Percentiles rank a stretch among this genome's conserved stretches.
These are phyloP conservation scores for Crithidia bombi DNA, from an alignment of 208 protist species.

Conservation along the genomic window DNA sequence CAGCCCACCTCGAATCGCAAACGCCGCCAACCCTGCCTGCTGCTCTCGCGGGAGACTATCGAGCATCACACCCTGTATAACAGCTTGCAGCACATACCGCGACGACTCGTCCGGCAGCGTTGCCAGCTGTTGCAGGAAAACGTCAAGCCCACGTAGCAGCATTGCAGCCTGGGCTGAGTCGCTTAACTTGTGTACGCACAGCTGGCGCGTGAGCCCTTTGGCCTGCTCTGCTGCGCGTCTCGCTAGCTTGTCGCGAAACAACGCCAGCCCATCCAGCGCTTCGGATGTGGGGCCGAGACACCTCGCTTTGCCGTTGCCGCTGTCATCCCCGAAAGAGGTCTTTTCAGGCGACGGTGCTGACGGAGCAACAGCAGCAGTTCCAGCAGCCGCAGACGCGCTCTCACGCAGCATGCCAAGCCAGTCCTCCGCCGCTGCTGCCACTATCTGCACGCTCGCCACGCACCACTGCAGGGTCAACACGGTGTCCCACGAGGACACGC, in stretches of 20 bases:
- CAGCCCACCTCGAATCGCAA: slow-evolving; percentile 16
- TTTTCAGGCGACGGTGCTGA: background rate
- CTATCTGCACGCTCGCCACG: slow-evolving; percentile 26
- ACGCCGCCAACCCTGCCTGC: slow-evolving; percentile 18
- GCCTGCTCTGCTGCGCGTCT: slow-evolving; percentile 26
- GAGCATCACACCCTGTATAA: slow-evolving; percentile 11
- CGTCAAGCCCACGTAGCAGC: slow-evolving; percentile 19
- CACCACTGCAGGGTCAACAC: slow-evolving; percentile 31
- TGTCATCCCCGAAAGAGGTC: background rate
- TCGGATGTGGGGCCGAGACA: slow-evolving; percentile 9
- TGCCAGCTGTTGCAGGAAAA: slow-evolving; percentile 13
- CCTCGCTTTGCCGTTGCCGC: background rate
- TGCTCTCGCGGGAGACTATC: slow-evolving; percentile 20
- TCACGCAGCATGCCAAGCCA: slow-evolving; percentile 44
- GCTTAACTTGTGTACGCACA: slow-evolving; percentile 14
- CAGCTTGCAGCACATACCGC: slow-evolving; percentile 20
- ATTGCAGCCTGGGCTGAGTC: slow-evolving; percentile 5
- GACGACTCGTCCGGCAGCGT: slow-evolving; percentile 23
- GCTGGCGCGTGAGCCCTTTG: slow-evolving; percentile 6
- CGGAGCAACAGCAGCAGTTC: no score
- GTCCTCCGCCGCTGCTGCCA: slow-evolving; percentile 36
- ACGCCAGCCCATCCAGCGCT: slow-evolving; percentile 21
- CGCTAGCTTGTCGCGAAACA: slow-evolving; percentile 26
- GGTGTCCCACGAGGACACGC: slow-evolving; percentile 16
- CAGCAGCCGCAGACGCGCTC: slow-evolving; percentile 2